These are phyloP conservation scores for Fusarium sp. DNA, from an alignment of 2,329 filamentous ascomycete genomes.

Conservation along the genomic window DNA sequence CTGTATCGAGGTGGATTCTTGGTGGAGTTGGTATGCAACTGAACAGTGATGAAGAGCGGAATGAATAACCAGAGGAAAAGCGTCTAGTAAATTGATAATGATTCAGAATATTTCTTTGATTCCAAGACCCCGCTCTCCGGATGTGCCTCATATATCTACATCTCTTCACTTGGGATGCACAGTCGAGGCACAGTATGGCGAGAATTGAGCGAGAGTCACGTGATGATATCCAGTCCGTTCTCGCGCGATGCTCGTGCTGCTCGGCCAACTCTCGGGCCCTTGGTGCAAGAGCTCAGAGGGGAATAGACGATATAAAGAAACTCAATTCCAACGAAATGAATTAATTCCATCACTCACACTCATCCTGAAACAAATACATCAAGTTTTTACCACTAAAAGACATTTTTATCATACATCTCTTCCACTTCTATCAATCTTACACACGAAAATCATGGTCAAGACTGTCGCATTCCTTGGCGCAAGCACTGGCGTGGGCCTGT, in stretches of 20 bases:
- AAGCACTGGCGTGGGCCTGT: conserved; percentile 62
- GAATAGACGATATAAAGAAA: neutral
- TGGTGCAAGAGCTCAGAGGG: neutral
- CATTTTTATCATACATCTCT: neutral
- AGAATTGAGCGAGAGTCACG: conserved; percentile 20
- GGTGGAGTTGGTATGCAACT: neutral
- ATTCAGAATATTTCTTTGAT: neutral
- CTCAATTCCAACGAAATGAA: neutral
- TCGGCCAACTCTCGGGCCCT: conserved; percentile 30
- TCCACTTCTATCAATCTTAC: neutral
- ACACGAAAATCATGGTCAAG: conserved; percentile 38
- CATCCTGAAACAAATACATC: neutral
- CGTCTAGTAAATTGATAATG: neutral
- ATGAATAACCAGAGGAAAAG: neutral
- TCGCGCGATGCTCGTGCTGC: conserved; percentile 8
- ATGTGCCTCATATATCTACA: neutral
- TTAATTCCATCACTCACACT: neutral
- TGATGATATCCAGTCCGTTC: neutral
- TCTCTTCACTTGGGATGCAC: neutral
- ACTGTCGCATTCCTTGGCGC: conserved; percentile 66
- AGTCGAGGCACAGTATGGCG: neutral
- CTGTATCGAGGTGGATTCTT: neutral
- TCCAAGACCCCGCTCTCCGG: no score
- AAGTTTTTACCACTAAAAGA: neutral
- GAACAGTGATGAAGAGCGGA: neutral